Evolutionary conservation across 2,329 filamentous ascomycete genomes (phyloP).

Genomic region (Pezicula carpinea): DNA sequence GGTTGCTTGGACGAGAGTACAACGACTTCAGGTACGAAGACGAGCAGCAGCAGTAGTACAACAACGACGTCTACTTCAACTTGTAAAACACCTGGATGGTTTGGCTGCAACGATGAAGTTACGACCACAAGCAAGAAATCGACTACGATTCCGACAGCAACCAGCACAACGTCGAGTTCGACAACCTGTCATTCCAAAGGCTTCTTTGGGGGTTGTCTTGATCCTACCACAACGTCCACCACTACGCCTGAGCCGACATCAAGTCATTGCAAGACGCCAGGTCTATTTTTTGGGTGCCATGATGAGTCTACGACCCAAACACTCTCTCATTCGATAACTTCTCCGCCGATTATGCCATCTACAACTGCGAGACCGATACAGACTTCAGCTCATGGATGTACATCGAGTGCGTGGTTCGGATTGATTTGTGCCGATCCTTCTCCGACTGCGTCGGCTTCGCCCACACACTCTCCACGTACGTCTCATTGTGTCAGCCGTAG

Average conservation of each 20-base stretch:
- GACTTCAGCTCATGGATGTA: slow-evolving; percentile 21
- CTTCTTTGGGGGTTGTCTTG: slow-evolving; percentile 43
- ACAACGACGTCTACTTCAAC: slow-evolving; percentile 33
- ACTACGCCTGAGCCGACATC: slow-evolving; percentile 24
- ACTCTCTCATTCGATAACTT: slow-evolving; percentile 30
- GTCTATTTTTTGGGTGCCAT: slow-evolving; percentile 55
- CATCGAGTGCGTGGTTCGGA: slow-evolving; percentile 24
- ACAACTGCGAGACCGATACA: slow-evolving; percentile 11
- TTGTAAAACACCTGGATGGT: slow-evolving; percentile 41
- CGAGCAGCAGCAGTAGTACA: slow-evolving; percentile 18
- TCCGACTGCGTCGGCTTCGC: slow-evolving; percentile 9
- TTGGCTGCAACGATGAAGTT: slow-evolving; percentile 44
- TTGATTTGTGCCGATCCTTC: slow-evolving; percentile 25
- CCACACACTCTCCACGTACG: slow-evolving; percentile 11
- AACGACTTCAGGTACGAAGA: slow-evolving; percentile 21
- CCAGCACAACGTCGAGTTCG: slow-evolving; percentile 19
- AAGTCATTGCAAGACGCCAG: slow-evolving; percentile 46
- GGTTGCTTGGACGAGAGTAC: slow-evolving; percentile 39
- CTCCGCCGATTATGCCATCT: slow-evolving; percentile 25
- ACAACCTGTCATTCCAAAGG: slow-evolving; percentile 36
- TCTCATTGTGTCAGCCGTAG: slow-evolving; percentile 20
- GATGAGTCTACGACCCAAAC: slow-evolving; percentile 33
- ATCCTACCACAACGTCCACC: slow-evolving; percentile 38
- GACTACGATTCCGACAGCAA: slow-evolving; percentile 23
- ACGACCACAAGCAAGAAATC: slow-evolving; percentile 32